Conservation (phyloP, 2,329 filamentous ascomycete species). For the Diaporthe citrichinensis region DNA sequence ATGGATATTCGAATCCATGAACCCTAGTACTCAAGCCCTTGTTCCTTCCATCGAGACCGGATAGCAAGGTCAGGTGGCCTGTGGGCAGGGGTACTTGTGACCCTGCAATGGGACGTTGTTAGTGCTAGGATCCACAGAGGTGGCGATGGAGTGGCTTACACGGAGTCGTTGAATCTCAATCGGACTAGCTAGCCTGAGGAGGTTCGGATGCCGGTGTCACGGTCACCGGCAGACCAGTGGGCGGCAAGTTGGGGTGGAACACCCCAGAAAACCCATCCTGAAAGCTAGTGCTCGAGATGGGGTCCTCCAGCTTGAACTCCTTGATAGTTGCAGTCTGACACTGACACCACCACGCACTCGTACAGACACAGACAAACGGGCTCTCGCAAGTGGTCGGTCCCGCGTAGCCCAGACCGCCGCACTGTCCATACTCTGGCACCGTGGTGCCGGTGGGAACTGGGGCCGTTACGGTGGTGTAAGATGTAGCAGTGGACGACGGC, state of each 20-base stretch:
- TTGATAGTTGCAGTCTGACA: constrained; percentile 43
- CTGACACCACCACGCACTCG: constrained; percentile 51
- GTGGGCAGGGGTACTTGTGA: neutral
- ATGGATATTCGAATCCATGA: no score
- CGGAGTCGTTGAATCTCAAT: no score
- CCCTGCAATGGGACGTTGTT: neutral
- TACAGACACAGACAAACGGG: constrained; percentile 49
- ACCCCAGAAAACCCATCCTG: no score
- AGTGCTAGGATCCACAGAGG: neutral
- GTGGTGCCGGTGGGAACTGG: constrained; percentile 17
- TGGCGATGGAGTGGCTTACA: neutral
- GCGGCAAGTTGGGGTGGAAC: neutral
- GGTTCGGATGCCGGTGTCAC: neutral
- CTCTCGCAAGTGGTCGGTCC: constrained; percentile 51
- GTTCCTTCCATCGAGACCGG: no score
- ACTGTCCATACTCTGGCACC: constrained; percentile 54
- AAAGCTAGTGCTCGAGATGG: neutral
- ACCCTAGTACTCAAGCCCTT: no score
- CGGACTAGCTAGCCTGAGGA: neutral
- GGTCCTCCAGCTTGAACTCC: neutral
- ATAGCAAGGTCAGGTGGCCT: no score
- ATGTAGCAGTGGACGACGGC: neutral
- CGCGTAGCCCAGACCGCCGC: constrained; percentile 52
- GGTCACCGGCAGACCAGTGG: no score
- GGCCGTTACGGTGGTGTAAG: constrained; percentile 22